A percentile compares a stretch with the other conserved stretches of the same genome.
These are phyloP conservation scores for Clitopilus hobsonii DNA, from an alignment of 768 basidiomycete species.

Conservation along the genomic window DNA sequence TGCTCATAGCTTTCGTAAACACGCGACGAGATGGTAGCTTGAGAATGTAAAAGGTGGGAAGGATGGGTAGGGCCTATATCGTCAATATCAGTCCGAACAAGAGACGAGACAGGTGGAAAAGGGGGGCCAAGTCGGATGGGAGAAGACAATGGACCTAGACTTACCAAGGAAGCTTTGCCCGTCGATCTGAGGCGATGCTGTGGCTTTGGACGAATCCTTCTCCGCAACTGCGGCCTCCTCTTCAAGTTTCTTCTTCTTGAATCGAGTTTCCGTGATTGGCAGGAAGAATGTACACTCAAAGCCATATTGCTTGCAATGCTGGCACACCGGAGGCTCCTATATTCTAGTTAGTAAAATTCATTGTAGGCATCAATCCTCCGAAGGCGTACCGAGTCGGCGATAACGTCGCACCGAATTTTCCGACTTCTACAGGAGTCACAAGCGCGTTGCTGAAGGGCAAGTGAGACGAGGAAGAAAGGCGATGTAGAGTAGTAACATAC, in stretches of 20 bases:
- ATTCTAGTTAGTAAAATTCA: conserved; percentile 2
- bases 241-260: conserved; percentile 92
- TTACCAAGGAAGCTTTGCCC: conserved; percentile 56
- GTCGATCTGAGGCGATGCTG: conserved; percentile 42
- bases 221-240: conserved; percentile 48
- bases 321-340: conserved; percentile 73
- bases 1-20: conserved; percentile 85
- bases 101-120: conserved; percentile 9
- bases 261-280: conserved; percentile 97
- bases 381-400: conserved; percentile 50
- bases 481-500: conserved; percentile 29
- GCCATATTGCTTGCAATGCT: conserved; percentile 91
- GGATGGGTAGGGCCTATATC: conserved; percentile 80
- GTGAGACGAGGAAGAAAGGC: conserved; percentile 1
- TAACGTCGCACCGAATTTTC: conserved; percentile 93
- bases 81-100: conserved; percentile 40
- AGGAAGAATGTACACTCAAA: conserved; percentile 98
- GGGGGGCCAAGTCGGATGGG: conserved; percentile 13
- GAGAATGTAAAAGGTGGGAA: conserved; percentile 85
- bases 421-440: conserved; percentile 89
- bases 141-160: conserved; percentile 14
- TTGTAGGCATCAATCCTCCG: background rate
- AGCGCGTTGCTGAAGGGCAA: conserved; percentile 51
- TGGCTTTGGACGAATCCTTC: conserved; percentile 26
- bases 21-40: conserved; percentile 78